Evolutionary conservation across 176 grass and related monocot genomes (phyloP).

Genomic region (Zizania latifolia): DNA sequence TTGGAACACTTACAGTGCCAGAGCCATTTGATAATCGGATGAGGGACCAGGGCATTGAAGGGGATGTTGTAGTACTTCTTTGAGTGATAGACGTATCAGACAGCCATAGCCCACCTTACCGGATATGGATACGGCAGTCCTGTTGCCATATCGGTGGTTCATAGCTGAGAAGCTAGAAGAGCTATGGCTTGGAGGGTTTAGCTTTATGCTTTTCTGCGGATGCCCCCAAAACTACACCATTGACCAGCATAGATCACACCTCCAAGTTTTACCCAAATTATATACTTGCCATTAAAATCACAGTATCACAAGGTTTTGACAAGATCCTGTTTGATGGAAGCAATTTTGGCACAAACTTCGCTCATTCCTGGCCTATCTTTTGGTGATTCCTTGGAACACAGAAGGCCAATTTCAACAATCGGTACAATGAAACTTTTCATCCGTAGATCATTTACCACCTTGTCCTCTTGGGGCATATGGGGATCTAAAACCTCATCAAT

Average conservation of each 20-base stretch:
- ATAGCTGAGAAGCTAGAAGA: no score
- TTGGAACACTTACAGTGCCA: no score
- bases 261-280: neutral
- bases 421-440: neutral
- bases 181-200: no score
- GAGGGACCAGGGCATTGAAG: no score
- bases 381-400: conserved; percentile 27
- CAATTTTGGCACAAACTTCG: neutral
- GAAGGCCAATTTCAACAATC: conserved; percentile 10
- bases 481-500: conserved; percentile 28
- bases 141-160: no score
- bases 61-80: no score
- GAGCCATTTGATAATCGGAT: no score
- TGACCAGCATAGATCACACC: neutral
- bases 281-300: no score
- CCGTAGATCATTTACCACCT: no score
- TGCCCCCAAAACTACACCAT: neutral
- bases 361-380: conserved; percentile 11
- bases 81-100: no score
- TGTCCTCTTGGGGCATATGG: neutral
- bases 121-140: no score
- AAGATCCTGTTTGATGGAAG: conserved; percentile 6
- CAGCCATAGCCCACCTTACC: no score
- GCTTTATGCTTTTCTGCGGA: neutral
- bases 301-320: neutral